Evolutionary conservation across 768 basidiomycete species (phyloP).

Genomic region (Amanita thiersii): DNA sequence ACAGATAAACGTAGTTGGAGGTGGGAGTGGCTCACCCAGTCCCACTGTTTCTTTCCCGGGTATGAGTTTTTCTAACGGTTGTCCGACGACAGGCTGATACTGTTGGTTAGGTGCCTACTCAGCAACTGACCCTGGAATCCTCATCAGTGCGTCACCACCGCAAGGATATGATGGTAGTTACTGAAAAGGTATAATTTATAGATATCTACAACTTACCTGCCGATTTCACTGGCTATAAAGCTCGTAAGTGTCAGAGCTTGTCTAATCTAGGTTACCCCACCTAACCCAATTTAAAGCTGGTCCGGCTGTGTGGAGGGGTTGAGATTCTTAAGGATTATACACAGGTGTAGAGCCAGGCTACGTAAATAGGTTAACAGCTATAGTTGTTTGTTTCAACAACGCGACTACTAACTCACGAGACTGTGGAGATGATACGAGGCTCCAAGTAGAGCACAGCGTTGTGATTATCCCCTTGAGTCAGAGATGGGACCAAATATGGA

Average conservation of each 20-base stretch:
- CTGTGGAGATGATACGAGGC: too few species aligned
- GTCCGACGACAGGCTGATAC: neutral
- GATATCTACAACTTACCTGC: conserved; percentile 23
- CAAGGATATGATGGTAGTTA: neutral
- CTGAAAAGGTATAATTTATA: conserved; percentile 1
- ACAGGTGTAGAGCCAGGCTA: too few species aligned
- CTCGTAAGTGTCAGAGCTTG: conserved; percentile 19
- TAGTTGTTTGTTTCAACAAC: too few species aligned
- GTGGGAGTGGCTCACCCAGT: conserved; percentile 21
- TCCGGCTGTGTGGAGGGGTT: conserved; percentile 23
- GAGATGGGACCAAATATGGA: too few species aligned
- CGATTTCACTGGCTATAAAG: conserved; percentile 22
- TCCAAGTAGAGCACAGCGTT: too few species aligned
- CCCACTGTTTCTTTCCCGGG: conserved; percentile 27
- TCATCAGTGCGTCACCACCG: conserved; percentile 20
- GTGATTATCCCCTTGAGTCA: too few species aligned
- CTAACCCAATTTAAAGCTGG: conserved; percentile 15
- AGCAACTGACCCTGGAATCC: conserved; percentile 23
- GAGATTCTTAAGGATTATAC: too few species aligned
- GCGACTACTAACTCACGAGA: too few species aligned
- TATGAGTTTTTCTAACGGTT: conserved; percentile 5
- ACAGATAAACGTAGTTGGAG: conserved; percentile 25
- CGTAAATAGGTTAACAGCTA: too few species aligned
- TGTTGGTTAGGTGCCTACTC: conserved; percentile 20
- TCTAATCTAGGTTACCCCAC: neutral